Evolutionary conservation across 139 green algal species (phyloP).

Genomic region (Asterochloris sp.): DNA sequence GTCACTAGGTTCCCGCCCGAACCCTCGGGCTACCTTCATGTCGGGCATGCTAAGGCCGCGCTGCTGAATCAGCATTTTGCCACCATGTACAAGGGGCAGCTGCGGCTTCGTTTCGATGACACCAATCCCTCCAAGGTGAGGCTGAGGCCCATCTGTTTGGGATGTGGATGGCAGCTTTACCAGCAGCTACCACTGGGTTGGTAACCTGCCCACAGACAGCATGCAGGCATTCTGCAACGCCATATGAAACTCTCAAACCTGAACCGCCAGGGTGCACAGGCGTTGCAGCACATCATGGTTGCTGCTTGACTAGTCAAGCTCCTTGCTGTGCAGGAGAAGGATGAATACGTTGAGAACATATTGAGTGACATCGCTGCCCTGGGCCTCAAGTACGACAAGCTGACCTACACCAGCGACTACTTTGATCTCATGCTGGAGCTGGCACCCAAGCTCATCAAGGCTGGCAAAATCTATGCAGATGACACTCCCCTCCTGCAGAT

Average conservation of each 20-base stretch:
- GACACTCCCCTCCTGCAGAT: conserved; percentile 93
- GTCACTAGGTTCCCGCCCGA: conserved; percentile 98
- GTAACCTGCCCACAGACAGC: background rate
- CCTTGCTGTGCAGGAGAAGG: conserved; percentile 77
- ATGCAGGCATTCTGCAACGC: background rate
- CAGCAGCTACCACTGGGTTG: background rate
- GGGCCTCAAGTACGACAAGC: conserved; percentile 64
- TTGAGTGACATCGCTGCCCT: conserved; percentile 82
- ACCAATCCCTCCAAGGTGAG: conserved; percentile 94
- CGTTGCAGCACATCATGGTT: background rate
- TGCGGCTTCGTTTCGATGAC: conserved; percentile 97
- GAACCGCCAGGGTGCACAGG: background rate
- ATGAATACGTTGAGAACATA: conserved; percentile 98
- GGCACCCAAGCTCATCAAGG: conserved; percentile 80
- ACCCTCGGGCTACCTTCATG: conserved; percentile 93
- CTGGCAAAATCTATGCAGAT: conserved; percentile 91
- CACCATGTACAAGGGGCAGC: conserved; percentile 79
- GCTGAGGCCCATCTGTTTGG: background rate
- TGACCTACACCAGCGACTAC: conserved; percentile 95
- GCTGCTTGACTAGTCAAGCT: too few relatives aligned
- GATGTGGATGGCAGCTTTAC: background rate
- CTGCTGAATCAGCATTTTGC: conserved; percentile 93
- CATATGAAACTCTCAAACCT: background rate
- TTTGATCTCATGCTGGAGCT: conserved; percentile 76
- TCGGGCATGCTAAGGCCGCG: conserved; percentile 94